Evolutionary conservation across 768 basidiomycete species (phyloP).

Genomic region (Pholiota conissans): DNA sequence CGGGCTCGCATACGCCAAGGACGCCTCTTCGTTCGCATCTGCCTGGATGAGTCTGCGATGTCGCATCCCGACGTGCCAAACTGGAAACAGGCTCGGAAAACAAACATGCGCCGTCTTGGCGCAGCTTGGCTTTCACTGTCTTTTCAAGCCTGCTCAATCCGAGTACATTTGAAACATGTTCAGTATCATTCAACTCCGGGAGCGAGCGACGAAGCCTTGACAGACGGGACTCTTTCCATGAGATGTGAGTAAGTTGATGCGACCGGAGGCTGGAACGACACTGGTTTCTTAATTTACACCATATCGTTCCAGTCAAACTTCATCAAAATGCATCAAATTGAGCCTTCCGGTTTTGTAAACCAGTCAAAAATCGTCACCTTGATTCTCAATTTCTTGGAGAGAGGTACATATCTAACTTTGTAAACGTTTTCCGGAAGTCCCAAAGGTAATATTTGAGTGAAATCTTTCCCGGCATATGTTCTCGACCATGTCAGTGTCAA

Average conservation of each 20-base stretch:
- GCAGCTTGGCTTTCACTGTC: neutral
- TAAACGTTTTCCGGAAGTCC: too few species aligned
- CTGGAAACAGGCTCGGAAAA: neutral
- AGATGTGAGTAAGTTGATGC: neutral
- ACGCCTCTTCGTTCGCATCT: neutral
- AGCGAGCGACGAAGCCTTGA: neutral
- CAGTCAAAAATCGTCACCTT: too few species aligned
- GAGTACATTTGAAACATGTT: neutral
- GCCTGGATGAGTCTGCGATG: neutral
- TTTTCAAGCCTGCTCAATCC: neutral
- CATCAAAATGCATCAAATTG: too few species aligned
- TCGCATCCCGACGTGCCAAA: neutral
- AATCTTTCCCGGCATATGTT: too few species aligned
- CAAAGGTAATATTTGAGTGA: too few species aligned
- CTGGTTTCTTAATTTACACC: too few species aligned
- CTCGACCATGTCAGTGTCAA: too few species aligned
- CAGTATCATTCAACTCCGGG: neutral
- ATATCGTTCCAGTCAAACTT: too few species aligned
- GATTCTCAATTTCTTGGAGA: too few species aligned
- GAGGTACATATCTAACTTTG: too few species aligned
- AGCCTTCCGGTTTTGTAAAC: too few species aligned
- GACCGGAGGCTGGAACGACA: neutral
- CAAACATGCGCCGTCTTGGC: neutral
- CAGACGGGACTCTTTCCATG: neutral
- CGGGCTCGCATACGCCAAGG: neutral